These are phyloP conservation scores for Aureobasidium sp. DNA, from an alignment of 2,329 filamentous ascomycete genomes.

Conservation along the genomic window DNA sequence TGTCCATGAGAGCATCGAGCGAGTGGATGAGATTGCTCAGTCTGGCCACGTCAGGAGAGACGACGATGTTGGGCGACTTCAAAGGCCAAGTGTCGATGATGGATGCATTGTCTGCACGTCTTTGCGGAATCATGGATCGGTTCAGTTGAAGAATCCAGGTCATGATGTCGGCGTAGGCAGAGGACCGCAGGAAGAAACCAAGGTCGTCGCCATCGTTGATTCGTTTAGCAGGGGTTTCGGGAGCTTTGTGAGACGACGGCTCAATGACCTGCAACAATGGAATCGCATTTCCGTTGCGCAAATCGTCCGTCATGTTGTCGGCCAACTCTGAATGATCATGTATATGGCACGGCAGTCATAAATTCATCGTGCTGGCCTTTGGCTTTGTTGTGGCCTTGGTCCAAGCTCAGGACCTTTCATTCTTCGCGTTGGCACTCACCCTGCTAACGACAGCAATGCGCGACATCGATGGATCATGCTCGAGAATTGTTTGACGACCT, in stretches of 20 bases:
- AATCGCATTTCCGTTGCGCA: slow-evolving; percentile 17
- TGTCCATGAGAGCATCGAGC: slow-evolving; percentile 61
- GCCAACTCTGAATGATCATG: not conserved
- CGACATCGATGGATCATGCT: too few species aligned
- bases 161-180: slow-evolving; percentile 81
- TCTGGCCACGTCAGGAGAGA: slow-evolving; percentile 53
- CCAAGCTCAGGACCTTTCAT: not conserved
- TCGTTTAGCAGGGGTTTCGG: slow-evolving; percentile 64
- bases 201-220: slow-evolving; percentile 86
- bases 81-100: slow-evolving; percentile 48
- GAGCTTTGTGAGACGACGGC: slow-evolving; percentile 45
- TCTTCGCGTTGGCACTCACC: too few species aligned
- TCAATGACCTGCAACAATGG: slow-evolving; percentile 38
- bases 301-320: slow-evolving; percentile 18
- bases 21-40: slow-evolving; percentile 61
- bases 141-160: slow-evolving; percentile 87
- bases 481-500: too few species aligned
- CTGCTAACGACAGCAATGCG: too few species aligned
- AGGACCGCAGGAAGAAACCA: slow-evolving; percentile 66
- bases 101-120: slow-evolving; percentile 34
- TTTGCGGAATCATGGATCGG: slow-evolving; percentile 70
- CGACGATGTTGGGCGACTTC: slow-evolving; percentile 36
- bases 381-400: not conserved
- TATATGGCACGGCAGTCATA: not conserved
- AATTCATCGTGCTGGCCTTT: not conserved